These are phyloP conservation scores for Aegilops tauschii DNA, from an alignment of 176 grass and related monocot species.

Conservation along the genomic window DNA sequence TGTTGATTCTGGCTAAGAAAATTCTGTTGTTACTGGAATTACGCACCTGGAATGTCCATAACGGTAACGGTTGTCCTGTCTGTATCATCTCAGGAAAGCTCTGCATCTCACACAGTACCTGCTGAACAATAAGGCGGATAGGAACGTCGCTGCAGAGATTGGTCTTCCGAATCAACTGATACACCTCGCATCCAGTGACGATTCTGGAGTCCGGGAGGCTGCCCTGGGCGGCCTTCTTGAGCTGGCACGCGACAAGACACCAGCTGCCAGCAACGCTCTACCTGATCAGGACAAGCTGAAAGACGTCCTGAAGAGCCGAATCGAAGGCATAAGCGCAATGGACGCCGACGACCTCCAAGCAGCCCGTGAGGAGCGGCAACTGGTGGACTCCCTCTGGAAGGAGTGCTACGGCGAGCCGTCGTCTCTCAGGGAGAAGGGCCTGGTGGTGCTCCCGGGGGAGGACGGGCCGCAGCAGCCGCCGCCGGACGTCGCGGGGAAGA, in stretches of 20 bases:
- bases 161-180: constrained; percentile 65
- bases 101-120: constrained; percentile 67
- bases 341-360: constrained; percentile 57
- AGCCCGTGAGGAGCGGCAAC: constrained; percentile 74
- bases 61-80: background rate
- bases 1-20: background rate
- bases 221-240: constrained; percentile 63
- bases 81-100: constrained; percentile 64
- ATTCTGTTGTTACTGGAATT: background rate
- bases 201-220: constrained; percentile 62
- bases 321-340: constrained; percentile 66
- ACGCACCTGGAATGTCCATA: background rate
- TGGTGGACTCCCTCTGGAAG: constrained; percentile 84
- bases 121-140: constrained; percentile 56
- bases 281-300: constrained; percentile 69
- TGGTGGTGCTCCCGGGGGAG: constrained; percentile 81
- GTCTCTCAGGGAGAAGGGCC: constrained; percentile 68
- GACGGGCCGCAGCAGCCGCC: constrained; percentile 41
- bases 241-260: constrained; percentile 47
- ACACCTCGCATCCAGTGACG: constrained; percentile 63
- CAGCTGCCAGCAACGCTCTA: background rate
- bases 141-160: constrained; percentile 43
- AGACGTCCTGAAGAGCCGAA: constrained; percentile 59
- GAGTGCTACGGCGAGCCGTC: constrained; percentile 75
- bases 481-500: constrained; percentile 55